Base-by-base conservation (phyloP, 164 flowering plant genomes). In the Saururus chinensis region DNA sequence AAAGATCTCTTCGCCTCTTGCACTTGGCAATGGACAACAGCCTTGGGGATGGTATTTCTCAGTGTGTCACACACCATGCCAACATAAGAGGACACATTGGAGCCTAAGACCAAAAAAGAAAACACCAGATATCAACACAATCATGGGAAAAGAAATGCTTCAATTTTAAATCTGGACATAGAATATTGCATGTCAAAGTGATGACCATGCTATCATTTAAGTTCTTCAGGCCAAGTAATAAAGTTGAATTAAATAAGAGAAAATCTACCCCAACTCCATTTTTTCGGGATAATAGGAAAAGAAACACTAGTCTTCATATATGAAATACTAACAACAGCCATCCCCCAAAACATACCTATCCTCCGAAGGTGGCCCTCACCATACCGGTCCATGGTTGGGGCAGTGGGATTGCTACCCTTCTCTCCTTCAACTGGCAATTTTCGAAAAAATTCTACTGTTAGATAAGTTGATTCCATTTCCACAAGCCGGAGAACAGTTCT, bases 11-110 rank as follows among this genome's bases (percentile, higher is more conserved):
- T 89, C 57, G 98, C 98, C 68, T 87, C 89, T 63, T 86, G 80
- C 20, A 92, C 98, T 78, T 92, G 98, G 71, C 96, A 87, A 68
- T 81, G 74, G 64, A 92, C 96, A 19, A 86, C 89, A 56, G 98
- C 96, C 73, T 89, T 92, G 25, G 98, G 98, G 64, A 92, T 84
- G 52, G 91, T 70, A 74, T 77, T 83, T 76, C 57, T 85, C 65
- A 92, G 67, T 22, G 91, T 82, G 25, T 92, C 98, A 69, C 88
- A 87, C 37, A 92, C 89, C 96, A 92, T 87, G 64, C 71, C 72
- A 26, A 92, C 75, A 67, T 89, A 83, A 26, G 83, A 60, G 25
- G 80, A 60, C 59, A 83, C 87, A 73, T 83, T 83, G 62, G 80
- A 69, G 22, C 86, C 86, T 82, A 74, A 53, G 60, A 64, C 37